Percentiles rank a stretch among this genome's conserved stretches.
Evolutionary conservation across 495 filamentous ascomycete genomes (phyloP).

Genomic region (Filosporella fistucella): DNA sequence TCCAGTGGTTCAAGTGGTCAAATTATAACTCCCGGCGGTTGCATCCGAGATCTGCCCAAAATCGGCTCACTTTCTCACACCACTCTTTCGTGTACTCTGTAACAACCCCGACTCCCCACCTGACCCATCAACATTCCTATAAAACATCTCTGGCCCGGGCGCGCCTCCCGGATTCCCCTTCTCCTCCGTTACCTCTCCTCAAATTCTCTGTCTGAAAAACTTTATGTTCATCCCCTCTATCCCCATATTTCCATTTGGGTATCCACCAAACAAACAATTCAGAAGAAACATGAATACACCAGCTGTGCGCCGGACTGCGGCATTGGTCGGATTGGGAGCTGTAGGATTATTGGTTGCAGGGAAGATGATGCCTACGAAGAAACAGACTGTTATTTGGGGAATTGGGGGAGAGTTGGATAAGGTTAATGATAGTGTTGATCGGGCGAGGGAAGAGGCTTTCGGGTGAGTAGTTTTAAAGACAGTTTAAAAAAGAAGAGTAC

Average conservation of each 20-base stretch:
- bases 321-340: neutral
- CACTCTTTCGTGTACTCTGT: no score
- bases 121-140: no score
- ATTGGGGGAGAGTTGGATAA: slow-evolving; percentile 5
- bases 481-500: no score
- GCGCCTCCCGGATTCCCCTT: no score
- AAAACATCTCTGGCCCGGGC: no score
- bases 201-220: no score
- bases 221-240: slow-evolving; percentile 1
- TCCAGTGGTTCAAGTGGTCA: no score
- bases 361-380: slow-evolving; percentile 6
- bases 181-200: no score
- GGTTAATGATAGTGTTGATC: slow-evolving; percentile 1
- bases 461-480: slow-evolving; percentile 5
- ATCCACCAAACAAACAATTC: neutral
- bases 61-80: no score
- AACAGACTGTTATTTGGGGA: slow-evolving; percentile 7
- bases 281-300: neutral
- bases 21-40: no score
- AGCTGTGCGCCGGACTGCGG: neutral
- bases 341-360: neutral
- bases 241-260: neutral
- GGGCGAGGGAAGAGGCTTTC: slow-evolving; percentile 3
- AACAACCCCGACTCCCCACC: no score
- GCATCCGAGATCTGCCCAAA: no score